phyloP scores from a whole-genome alignment of 2,329 filamentous ascomycete genomes.

The Pseudogymnoascus sp. region DNA sequence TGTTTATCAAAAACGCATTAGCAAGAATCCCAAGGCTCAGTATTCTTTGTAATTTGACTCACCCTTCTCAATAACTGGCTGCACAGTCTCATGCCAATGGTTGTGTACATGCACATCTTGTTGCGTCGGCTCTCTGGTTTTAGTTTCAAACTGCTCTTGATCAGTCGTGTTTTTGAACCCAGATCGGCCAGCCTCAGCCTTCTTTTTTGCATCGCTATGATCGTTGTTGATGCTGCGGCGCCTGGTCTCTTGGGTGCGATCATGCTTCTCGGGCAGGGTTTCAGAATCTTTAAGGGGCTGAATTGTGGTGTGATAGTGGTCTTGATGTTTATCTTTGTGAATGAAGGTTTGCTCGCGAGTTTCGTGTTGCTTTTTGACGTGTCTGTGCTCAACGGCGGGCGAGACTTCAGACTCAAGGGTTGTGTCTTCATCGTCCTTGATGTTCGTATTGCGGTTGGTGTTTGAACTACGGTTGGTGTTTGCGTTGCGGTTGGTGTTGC shows the following conservation, averaged over 20 bases:
- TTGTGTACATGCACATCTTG: neutral
- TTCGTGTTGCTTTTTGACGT: constrained; percentile 14
- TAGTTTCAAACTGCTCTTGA: constrained; percentile 12
- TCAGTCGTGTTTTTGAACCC: neutral
- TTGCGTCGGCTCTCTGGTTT: neutral
- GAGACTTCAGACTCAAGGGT: constrained; percentile 13
- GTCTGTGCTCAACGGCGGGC: constrained; percentile 17
- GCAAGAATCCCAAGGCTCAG: neutral
- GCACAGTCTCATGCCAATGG: constrained; percentile 5
- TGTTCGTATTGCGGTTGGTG: neutral
- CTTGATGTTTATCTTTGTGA: constrained; percentile 1
- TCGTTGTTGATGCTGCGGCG: constrained; percentile 5
- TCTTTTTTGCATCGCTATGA: neutral
- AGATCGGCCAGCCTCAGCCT: neutral
- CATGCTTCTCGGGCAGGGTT: neutral
- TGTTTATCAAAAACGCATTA: constrained; percentile 2
- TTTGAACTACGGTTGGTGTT: neutral
- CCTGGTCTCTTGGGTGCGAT: neutral
- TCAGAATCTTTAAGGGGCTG: neutral
- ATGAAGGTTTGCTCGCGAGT: constrained; percentile 4
- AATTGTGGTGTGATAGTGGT: constrained; percentile 1
- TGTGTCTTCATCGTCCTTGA: constrained; percentile 11
- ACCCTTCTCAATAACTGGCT: constrained; percentile 10
- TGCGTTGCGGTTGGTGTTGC: neutral
- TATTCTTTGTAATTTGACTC: neutral